Base-by-base conservation (phyloP, 2,329 filamentous ascomycete genomes). In the Aspergillus melleus region DNA sequence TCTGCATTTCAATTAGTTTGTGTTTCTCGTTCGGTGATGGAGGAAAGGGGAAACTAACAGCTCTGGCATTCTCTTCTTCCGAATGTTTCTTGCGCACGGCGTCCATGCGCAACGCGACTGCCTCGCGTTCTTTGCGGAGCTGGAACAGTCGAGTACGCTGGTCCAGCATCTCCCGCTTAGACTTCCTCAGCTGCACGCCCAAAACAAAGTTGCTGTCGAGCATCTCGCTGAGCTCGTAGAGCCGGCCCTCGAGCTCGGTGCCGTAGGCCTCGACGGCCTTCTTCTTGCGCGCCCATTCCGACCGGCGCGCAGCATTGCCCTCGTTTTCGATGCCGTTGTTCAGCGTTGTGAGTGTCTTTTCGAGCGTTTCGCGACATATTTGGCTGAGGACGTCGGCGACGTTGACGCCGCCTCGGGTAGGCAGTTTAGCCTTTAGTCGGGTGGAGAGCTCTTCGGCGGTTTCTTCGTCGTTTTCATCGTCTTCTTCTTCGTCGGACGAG, bases 201-300 rank as follows among this genome's bases (percentile, higher is more conserved):
- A 83, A 75, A 2, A 76, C 71, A 58, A 77, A 80, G 50, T 83
- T 79, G 55, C 80, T 79, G 60, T 84, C 80, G 3, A 84, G 76
- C 22, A 82, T 77, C 63, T 82, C 81, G 60, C 81, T 83, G 29
- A 85, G 70, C 49, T 81, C 79, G 50, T 84, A 77, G 2, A 85
- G 70, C 22, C 80, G 77, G 29, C 80, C 78, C 19, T 80, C 78
- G 19, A 85, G 70, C 53, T 81, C 79, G 9, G 76, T 71, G 14
- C 78, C 77, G 66, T 81, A 85, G 5, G 76, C 75, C 42, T 82
- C 73, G 1, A 83, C 76, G 5, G 80, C 77, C 55, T 80, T 80
- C 61, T 77, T 73, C 59, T 82, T 79, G 57, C 77, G 77, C 29
- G 74, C 77, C 58, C 78, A 73, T 59, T 79, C 76, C 2, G 72